phyloP scores from a whole-genome alignment of 208 protist species.

The Phytomonas sp. region DNA sequence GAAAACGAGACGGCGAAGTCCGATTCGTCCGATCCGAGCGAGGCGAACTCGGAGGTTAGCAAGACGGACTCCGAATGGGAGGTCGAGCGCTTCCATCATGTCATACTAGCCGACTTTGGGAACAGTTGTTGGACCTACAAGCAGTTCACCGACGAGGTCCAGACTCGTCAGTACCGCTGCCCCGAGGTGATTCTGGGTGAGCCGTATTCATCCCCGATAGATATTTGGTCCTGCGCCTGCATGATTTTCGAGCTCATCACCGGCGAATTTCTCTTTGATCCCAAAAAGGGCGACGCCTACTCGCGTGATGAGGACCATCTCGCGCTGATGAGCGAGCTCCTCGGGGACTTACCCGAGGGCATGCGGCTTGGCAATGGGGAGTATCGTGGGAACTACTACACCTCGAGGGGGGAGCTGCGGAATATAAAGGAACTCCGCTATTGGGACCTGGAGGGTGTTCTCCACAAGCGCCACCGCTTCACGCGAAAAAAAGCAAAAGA shows the following conservation, averaged over 20 bases:
- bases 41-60: conserved; percentile 32
- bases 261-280: conserved; percentile 92
- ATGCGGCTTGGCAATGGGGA: conserved; percentile 79
- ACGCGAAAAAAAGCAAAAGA: conserved; percentile 75
- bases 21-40: conserved; percentile 4
- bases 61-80: conserved; percentile 82
- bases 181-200: conserved; percentile 91
- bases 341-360: conserved; percentile 83
- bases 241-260: conserved; percentile 93
- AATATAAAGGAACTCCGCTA: conserved; percentile 80
- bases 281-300: conserved; percentile 86
- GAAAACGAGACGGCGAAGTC: not conserved
- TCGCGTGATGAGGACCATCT: conserved; percentile 90
- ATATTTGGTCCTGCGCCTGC: conserved; percentile 91
- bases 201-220: conserved; percentile 73
- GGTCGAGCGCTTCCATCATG: conserved; percentile 77
- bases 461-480: conserved; percentile 92
- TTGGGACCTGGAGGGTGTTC: conserved; percentile 79
- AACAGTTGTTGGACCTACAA: conserved; percentile 97
- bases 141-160: conserved; percentile 94
- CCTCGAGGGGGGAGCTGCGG: conserved; percentile 54
- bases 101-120: conserved; percentile 97
- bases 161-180: conserved; percentile 90
- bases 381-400: conserved; percentile 82
- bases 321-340: conserved; percentile 91